Evolutionary conservation across 495 filamentous ascomycete species (phyloP).

Genomic region (Aspergillus baeticus): DNA sequence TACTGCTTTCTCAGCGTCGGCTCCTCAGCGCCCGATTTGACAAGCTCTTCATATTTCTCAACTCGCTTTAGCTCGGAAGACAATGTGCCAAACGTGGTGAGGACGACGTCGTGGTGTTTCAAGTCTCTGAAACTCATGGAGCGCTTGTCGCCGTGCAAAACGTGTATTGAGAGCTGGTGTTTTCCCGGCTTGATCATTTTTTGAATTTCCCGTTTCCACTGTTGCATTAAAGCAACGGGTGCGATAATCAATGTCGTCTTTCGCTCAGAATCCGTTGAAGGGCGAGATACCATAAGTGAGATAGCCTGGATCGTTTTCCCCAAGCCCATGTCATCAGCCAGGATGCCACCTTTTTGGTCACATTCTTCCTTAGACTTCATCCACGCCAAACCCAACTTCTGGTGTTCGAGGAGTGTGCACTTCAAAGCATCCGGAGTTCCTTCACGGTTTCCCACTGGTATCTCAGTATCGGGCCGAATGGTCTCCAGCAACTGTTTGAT

Average conservation of each 20-base stretch:
- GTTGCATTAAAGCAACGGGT: constrained; percentile 81
- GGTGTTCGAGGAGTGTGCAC: constrained; percentile 75
- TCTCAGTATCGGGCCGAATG: constrained; percentile 71
- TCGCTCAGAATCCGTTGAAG: constrained; percentile 56
- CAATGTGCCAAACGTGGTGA: constrained; percentile 88
- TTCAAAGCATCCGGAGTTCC: constrained; percentile 72
- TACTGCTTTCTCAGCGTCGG: constrained; percentile 17
- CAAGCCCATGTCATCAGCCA: constrained; percentile 93
- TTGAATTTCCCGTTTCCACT: constrained; percentile 86
- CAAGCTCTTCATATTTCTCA: constrained; percentile 40
- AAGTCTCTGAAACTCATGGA: constrained; percentile 59
- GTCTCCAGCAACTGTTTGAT: constrained; percentile 68
- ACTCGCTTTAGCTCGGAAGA: constrained; percentile 64
- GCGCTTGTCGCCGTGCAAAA: constrained; percentile 63
- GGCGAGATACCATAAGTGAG: constrained; percentile 75
- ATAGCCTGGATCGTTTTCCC: constrained; percentile 93
- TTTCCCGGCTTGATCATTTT: constrained; percentile 61
- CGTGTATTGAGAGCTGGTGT: constrained; percentile 61
- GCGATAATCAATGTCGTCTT: constrained; percentile 88
- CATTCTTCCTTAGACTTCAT: constrained; percentile 79
- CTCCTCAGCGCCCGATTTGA: constrained; percentile 20
- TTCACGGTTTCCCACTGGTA: constrained; percentile 62
- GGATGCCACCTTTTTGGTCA: constrained; percentile 75
- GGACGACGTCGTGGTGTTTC: constrained; percentile 72
- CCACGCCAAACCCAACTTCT: constrained; percentile 81